Percentiles rank a stretch among this genome's conserved stretches.
phyloP scores from a whole-genome alignment of 768 basidiomycete species.

The Polyporus arcularius region DNA sequence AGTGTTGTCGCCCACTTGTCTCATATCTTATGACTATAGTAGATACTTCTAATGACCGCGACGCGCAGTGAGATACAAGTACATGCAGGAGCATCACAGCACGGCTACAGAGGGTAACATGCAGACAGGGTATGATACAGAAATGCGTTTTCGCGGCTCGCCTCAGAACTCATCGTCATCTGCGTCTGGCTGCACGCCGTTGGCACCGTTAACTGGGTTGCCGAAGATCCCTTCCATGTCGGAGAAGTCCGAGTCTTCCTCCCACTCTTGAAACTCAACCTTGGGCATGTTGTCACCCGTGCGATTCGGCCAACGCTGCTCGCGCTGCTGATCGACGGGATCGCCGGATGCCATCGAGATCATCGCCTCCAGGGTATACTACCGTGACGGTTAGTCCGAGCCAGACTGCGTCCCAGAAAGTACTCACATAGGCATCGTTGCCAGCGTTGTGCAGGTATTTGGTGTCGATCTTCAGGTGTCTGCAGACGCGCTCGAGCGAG shows the following conservation, averaged over 20 bases:
- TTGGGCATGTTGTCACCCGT: conserved; percentile 39
- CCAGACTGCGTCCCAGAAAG: neutral
- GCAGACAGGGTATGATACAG: neutral
- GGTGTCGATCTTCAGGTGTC: conserved; percentile 58
- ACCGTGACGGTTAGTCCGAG: neutral
- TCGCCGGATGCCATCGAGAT: conserved; percentile 74
- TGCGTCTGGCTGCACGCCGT: neutral
- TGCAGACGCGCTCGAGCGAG: conserved; percentile 61
- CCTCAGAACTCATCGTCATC: neutral
- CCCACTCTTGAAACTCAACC: conserved; percentile 60
- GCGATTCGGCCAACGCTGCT: conserved; percentile 76
- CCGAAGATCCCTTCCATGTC: conserved; percentile 44
- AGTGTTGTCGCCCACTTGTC: no score
- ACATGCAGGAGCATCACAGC: no score
- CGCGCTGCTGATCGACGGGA: conserved; percentile 73
- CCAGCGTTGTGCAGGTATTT: conserved; percentile 78
- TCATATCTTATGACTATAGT: no score
- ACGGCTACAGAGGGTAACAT: neutral
- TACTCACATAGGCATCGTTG: conserved; percentile 78
- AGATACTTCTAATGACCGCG: no score
- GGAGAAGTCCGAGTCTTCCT: conserved; percentile 53
- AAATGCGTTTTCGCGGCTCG: neutral
- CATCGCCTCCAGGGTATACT: conserved; percentile 74
- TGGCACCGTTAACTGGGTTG: neutral
- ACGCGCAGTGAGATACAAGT: no score